phyloP scores from a whole-genome alignment of 2,329 filamentous ascomycete genomes.

The Penicillium rolfsii region DNA sequence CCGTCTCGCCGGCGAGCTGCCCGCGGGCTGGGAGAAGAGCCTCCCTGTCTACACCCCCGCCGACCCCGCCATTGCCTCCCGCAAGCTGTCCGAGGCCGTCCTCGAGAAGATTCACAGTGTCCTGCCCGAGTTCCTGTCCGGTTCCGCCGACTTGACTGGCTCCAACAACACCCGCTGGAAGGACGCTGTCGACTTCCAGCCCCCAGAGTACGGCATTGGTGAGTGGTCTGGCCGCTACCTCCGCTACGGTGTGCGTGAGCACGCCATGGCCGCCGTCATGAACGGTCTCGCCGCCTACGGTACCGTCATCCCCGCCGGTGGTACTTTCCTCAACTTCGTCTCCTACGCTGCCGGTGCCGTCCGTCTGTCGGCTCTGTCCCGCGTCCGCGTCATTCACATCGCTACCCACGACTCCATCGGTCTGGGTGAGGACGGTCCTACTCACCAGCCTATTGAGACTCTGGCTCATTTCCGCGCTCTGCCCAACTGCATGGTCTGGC shows the following conservation, averaged over 20 bases:
- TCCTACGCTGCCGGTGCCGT: slow-evolving; percentile 96
- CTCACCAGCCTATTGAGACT: slow-evolving; percentile 98
- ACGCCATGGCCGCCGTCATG: slow-evolving; percentile 57
- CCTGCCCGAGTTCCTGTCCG: slow-evolving; percentile 89
- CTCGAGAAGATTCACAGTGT: slow-evolving; percentile 81
- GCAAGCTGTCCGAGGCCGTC: slow-evolving; percentile 95
- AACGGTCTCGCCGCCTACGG: slow-evolving; percentile 91
- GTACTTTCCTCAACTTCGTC: slow-evolving; percentile 99
- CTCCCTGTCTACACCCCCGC: slow-evolving; percentile 87
- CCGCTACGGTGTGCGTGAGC: slow-evolving; percentile 57
- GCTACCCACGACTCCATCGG: slow-evolving; percentile 99
- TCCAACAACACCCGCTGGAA: slow-evolving; percentile 99
- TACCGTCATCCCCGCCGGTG: slow-evolving; percentile 87
- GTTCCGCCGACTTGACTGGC: slow-evolving; percentile 95
- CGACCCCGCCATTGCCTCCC: slow-evolving; percentile 83
- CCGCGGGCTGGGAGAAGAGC: slow-evolving; percentile 93
- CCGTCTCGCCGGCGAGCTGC: slow-evolving; percentile 79
- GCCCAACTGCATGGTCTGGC: slow-evolving; percentile 99
- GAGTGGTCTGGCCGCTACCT: slow-evolving; percentile 87
- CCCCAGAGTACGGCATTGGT: slow-evolving; percentile 80
- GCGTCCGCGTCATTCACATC: slow-evolving; percentile 89
- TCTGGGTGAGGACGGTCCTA: slow-evolving; percentile 97
- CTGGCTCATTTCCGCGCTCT: slow-evolving; percentile 97
- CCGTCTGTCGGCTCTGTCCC: slow-evolving; percentile 89
- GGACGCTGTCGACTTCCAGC: slow-evolving; percentile 95